Base-by-base conservation (phyloP, 2,329 filamentous ascomycete genomes). In the Cryphonectria japonica region DNA sequence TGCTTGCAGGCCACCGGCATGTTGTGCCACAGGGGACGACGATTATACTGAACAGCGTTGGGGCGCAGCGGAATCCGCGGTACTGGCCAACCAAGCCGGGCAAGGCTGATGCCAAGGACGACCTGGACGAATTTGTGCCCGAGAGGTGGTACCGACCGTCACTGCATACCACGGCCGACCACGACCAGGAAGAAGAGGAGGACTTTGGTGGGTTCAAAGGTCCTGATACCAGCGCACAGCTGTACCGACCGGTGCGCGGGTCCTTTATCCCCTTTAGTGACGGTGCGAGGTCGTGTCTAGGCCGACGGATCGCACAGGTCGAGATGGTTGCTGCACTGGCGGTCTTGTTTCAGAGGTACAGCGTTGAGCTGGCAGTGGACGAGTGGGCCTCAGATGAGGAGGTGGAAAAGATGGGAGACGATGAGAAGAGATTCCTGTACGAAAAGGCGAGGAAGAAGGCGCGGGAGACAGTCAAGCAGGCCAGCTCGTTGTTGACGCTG, bases 341-440 rank as follows among this genome's bases (percentile, higher is more conserved):
- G 2, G 84, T 87, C 19, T 75, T 89, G 19, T 88, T 88, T 75
- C 85, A 86, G 73, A 76, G 85, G 62, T 89, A 92, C 77, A 91
- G 87, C 76, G 82, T 94, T 6, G 92, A 95, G 82, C 83, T 94
- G 70, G 91, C 89, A 2, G 89, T 93, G 11, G 87, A 89, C 69
- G 85, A 87, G 71, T 89, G 85, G 82, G 85, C 84, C 46, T 83
- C 74, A 39, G 86, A 87, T 73, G 84, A 84, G 41, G 85, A 90
- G 77, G 84, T 91, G 2, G 83, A 79, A 11, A 74, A 71, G 60
- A 89, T 90, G 88, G 78, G 77, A 37, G 73, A 73, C 8, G 79
- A 80, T 39, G 80, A 84, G 76, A 85, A 84, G 78, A 82, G 81
- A 57, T 81, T 79, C 66, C 75, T 92, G 22, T 95, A 93, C 82